Conservation (phyloP, 768 basidiomycete genomes). For the Leccinum olivaceopallidum region DNA sequence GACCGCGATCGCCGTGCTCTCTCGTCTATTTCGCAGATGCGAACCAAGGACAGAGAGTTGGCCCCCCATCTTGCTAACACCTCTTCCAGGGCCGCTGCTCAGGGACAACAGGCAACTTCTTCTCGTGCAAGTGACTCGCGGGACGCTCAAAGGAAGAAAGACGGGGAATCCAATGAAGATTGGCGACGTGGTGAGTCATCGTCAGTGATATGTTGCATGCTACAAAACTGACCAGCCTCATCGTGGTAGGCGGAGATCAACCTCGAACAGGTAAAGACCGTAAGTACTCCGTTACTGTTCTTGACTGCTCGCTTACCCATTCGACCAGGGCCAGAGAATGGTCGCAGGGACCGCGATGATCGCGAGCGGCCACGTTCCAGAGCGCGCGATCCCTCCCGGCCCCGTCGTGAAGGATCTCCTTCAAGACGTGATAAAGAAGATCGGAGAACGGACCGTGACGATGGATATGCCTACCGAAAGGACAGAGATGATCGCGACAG, state of each 20-base stretch:
- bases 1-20: constrained; percentile 76
- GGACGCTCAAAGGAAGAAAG: constrained; percentile 65
- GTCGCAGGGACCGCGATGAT: constrained; percentile 58
- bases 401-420: constrained; percentile 58
- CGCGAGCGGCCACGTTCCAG: constrained; percentile 68
- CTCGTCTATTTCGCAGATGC: constrained; percentile 45
- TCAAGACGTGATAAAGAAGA: constrained; percentile 49
- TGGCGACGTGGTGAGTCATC: constrained; percentile 74
- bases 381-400: constrained; percentile 60
- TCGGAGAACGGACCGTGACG: constrained; percentile 37
- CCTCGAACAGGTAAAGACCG: constrained; percentile 58
- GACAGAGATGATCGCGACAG: constrained; percentile 40
- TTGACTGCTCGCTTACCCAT: constrained; percentile 6
- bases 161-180: constrained; percentile 75
- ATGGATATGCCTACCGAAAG: constrained; percentile 23
- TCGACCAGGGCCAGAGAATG: constrained; percentile 48
- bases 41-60: constrained; percentile 67
- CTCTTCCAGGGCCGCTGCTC: constrained; percentile 42
- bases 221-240: neutral
- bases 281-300: constrained; percentile 34
- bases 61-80: constrained; percentile 56
- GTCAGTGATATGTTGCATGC: neutral
- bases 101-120: constrained; percentile 35
- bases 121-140: constrained; percentile 58
- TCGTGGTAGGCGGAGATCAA: constrained; percentile 45